phyloP scores from a whole-genome alignment of 495 filamentous ascomycete species.

The Xylaria sp. region DNA sequence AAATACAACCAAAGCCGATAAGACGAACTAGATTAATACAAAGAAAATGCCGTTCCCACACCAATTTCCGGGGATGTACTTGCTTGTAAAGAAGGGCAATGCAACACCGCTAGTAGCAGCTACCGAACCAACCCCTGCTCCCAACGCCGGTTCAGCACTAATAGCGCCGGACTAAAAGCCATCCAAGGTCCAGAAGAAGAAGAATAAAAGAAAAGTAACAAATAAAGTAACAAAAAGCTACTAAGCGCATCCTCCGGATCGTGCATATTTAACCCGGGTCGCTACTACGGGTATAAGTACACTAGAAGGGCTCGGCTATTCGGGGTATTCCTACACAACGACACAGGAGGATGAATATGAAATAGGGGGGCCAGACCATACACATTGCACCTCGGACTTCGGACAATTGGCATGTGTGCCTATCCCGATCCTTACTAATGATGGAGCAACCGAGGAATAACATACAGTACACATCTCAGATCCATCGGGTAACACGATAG shows the following conservation, averaged over 20 bases:
- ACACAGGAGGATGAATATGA: background rate
- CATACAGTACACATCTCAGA: background rate
- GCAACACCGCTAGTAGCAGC: background rate
- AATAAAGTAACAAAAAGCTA: background rate
- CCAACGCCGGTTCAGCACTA: background rate
- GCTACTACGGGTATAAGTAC: background rate
- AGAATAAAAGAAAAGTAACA: background rate
- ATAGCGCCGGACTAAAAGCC: background rate
- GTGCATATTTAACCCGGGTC: background rate
- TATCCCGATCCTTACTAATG: background rate
- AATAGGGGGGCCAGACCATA: background rate
- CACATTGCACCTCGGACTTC: background rate
- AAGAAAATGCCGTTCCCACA: background rate
- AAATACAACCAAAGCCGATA: background rate
- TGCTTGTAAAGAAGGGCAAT: background rate
- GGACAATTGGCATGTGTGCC: background rate
- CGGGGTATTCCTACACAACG: background rate
- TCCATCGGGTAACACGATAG: background rate
- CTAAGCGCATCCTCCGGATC: background rate
- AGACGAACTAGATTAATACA: background rate
- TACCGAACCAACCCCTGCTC: background rate
- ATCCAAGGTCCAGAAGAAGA: background rate
- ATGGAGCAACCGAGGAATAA: background rate
- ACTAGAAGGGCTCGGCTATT: background rate
- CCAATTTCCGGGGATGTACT: background rate